phyloP scores from a whole-genome alignment of 805 yeast species.

The Starmerella scarabaei region DNA sequence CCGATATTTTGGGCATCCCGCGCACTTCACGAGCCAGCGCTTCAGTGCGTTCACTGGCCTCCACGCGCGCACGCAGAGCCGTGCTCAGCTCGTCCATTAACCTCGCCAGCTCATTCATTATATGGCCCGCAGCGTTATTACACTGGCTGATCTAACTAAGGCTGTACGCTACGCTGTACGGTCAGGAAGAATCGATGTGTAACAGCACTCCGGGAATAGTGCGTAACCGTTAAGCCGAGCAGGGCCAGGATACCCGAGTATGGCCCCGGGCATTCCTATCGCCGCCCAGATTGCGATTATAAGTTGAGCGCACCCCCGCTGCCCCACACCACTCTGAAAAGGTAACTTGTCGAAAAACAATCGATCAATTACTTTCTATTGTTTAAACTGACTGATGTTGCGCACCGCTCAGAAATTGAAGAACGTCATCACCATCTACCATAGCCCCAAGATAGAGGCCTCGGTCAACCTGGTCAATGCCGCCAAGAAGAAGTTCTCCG shows the following conservation, averaged over 20 bases:
- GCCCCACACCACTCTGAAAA: too few species aligned
- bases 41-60: constrained; percentile 17
- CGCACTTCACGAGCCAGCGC: constrained; percentile 20
- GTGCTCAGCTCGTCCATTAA: constrained; percentile 23
- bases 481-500: constrained; percentile 15
- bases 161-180: too few species aligned
- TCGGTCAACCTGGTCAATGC: constrained; percentile 16
- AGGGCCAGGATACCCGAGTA: too few species aligned
- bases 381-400: constrained; percentile 21
- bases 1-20: constrained; percentile 14
- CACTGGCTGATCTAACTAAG: too few species aligned
- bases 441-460: constrained; percentile 21
- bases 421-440: constrained; percentile 25
- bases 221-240: too few species aligned
- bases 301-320: too few species aligned
- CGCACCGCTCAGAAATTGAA: constrained; percentile 23
- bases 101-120: constrained; percentile 19
- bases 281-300: too few species aligned
- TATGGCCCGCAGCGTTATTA: background rate
- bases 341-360: too few species aligned
- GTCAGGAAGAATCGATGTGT: too few species aligned
- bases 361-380: too few species aligned
- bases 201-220: too few species aligned
- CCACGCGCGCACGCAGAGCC: constrained; percentile 20
- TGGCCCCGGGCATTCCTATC: too few species aligned